Evolutionary conservation across 805 yeast species (phyloP).

Genomic region (Babjeviella inositovora): DNA sequence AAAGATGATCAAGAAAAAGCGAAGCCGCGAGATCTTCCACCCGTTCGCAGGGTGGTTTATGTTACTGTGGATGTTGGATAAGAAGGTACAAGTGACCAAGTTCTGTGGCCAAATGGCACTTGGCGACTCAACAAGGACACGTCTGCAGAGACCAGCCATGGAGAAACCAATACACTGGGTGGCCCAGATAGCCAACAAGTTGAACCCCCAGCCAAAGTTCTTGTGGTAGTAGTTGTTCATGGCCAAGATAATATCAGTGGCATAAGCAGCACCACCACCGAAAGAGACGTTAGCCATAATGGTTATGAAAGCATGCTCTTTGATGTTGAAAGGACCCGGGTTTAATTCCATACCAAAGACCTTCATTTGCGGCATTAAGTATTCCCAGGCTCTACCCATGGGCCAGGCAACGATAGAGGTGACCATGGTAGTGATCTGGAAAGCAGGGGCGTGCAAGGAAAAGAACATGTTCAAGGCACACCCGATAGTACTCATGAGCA

Average conservation of each 20-base stretch:
- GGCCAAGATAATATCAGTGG: conserved; percentile 29
- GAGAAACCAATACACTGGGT: conserved; percentile 56
- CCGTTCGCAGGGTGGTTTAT: conserved; percentile 37
- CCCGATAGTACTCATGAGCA: conserved; percentile 20
- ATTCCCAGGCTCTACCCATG: conserved; percentile 19
- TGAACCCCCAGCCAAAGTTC: conserved; percentile 35
- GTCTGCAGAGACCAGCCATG: conserved; percentile 45
- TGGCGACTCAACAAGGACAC: conserved; percentile 45
- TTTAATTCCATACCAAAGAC: conserved; percentile 9
- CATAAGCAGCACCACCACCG: conserved; percentile 6
- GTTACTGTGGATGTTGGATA: conserved; percentile 31
- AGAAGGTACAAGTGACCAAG: conserved; percentile 42
- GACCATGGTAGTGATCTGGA: conserved; percentile 18
- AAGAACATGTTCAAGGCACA: conserved; percentile 23
- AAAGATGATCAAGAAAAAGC: conserved; percentile 27
- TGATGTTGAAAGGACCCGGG: conserved; percentile 20
- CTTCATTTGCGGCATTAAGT: conserved; percentile 13
- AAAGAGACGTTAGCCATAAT: conserved; percentile 6
- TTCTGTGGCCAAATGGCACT: conserved; percentile 60
- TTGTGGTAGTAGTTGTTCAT: conserved; percentile 28
- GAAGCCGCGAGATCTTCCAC: conserved; percentile 40
- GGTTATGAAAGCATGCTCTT: conserved; percentile 20
- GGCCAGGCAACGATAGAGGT: conserved; percentile 20
- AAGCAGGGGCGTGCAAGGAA: conserved; percentile 16
- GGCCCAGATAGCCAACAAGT: conserved; percentile 30